Base-by-base conservation (phyloP, 2,329 filamentous ascomycete species). In the Acarospora socialis region DNA sequence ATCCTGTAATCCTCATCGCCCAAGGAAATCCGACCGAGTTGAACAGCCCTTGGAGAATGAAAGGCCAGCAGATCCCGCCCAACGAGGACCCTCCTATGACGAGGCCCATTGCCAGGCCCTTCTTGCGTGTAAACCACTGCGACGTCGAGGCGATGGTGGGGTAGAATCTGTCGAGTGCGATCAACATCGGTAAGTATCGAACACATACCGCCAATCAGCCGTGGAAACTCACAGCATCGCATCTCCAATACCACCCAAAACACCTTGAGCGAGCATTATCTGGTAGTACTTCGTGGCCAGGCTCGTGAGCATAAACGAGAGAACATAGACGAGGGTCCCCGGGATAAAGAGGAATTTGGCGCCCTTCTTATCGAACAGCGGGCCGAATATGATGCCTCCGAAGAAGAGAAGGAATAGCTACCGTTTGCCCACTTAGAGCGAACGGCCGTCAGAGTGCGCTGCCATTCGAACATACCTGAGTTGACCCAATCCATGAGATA, bases 221-320 rank as follows among this genome's bases (percentile, higher is more conserved):
- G n/a, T n/a, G 9, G 30, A 20, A 13, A 16, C 18, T 8, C 27
- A 24, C 5, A 23, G 24, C 13, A 36, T 5, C 4, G 20, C 13
- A 13, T 9, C 19, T 12, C 33, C 30, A 18, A 45, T 21, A 7
- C 46, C 45, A 5, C 40, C 30, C 2, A 46, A 24, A 6, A 47
- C 29, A 2, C 43, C 48, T 29, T 53, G 46, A 2, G 45, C 46
- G 1, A 54, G 47, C 20, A 70, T 48, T 43, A 69, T 63, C 21
- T 70, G 66, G 39, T 63, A 70, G 46, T 68, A 70, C 34, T 66
- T 43, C 0, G 54, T 65, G 32, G 59, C 73, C 35, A 77, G 49
- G 5, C 60, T 66, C 0, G 68, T 60, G 70, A 77, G 74, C 68
- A 78, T 75, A 4, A 77, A 45, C 2, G 68, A 66, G 33, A 77